phyloP scores from a whole-genome alignment of 495 filamentous ascomycete genomes.

The Bryoglossum gracile region DNA sequence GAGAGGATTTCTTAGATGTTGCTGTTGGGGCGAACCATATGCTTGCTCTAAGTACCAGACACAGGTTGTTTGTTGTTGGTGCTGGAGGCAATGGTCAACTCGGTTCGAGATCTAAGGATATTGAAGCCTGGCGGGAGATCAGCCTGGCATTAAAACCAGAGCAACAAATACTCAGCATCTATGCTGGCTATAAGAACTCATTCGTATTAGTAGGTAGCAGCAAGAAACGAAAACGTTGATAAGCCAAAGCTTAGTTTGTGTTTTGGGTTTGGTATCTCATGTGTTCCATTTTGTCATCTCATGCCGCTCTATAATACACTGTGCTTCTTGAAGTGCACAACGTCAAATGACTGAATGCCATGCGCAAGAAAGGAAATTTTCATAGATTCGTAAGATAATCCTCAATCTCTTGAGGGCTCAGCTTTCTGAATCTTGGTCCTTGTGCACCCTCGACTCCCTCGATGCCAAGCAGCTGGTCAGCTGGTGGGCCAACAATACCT shows the following conservation, averaged over 20 bases:
- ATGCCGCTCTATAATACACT: constrained; percentile 26
- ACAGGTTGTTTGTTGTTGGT: constrained; percentile 49
- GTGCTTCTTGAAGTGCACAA: constrained; percentile 15
- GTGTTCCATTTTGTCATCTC: constrained; percentile 17
- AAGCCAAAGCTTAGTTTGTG: too few relatives aligned
- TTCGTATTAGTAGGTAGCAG: constrained; percentile 33
- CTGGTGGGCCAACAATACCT: constrained; percentile 94
- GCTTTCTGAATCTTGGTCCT: constrained; percentile 90
- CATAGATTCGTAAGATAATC: constrained; percentile 97
- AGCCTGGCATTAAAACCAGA: constrained; percentile 23
- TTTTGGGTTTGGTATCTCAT: constrained; percentile 19
- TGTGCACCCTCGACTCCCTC: constrained; percentile 85
- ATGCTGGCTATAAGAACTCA: constrained; percentile 40
- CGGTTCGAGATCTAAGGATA: constrained; percentile 31
- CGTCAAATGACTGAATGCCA: constrained; percentile 22
- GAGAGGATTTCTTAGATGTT: constrained; percentile 45
- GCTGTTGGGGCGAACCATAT: constrained; percentile 53
- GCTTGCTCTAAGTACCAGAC: constrained; percentile 41
- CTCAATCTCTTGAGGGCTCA: constrained; percentile 96
- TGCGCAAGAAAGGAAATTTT: constrained; percentile 20
- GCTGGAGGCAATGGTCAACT: constrained; percentile 52
- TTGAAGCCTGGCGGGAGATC: constrained; percentile 27
- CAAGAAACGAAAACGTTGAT: too few relatives aligned
- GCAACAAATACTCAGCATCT: constrained; percentile 31
- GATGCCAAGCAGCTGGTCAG: constrained; percentile 83